These are phyloP conservation scores for Ceratocystis eucalypticola DNA, from an alignment of 2,329 filamentous ascomycete species.

Conservation along the genomic window DNA sequence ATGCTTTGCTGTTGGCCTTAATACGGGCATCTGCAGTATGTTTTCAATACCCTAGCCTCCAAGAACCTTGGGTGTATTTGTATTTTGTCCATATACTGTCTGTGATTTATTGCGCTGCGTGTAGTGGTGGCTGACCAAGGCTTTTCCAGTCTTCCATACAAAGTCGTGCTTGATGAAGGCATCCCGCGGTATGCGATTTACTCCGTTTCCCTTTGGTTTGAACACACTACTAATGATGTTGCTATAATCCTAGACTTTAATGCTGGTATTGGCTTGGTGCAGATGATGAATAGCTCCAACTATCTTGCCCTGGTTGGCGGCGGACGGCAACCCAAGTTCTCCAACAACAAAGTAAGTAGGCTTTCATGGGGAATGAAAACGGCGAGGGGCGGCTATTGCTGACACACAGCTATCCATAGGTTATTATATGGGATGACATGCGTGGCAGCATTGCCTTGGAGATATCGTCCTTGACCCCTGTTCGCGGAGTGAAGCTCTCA, in stretches of 20 bases:
- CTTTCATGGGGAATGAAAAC: neutral
- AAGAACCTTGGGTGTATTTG: too few species aligned
- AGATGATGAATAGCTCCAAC: conserved; percentile 78
- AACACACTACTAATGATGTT: neutral
- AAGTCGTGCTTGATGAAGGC: conserved; percentile 57
- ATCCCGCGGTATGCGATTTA: conserved; percentile 30
- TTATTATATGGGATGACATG: conserved; percentile 84
- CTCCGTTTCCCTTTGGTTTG: neutral
- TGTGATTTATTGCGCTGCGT: neutral
- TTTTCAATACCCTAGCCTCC: too few species aligned
- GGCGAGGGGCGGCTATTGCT: neutral
- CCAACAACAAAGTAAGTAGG: conserved; percentile 59
- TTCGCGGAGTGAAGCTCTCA: conserved; percentile 67
- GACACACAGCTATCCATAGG: conserved; percentile 29
- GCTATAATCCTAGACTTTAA: conserved; percentile 47
- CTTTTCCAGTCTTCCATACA: conserved; percentile 51
- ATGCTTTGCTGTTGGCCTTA: conserved; percentile 76
- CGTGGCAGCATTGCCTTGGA: conserved; percentile 59
- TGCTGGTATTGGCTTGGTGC: conserved; percentile 65
- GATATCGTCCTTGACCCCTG: conserved; percentile 67
- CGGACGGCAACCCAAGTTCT: conserved; percentile 70
- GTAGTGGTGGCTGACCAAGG: conserved; percentile 20
- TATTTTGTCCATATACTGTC: conserved; percentile 23
- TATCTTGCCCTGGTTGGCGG: conserved; percentile 84
- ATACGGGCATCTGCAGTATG: conserved; percentile 71